phyloP scores from a whole-genome alignment of 2,329 filamentous ascomycete genomes.

The Trichophyton equinum region DNA sequence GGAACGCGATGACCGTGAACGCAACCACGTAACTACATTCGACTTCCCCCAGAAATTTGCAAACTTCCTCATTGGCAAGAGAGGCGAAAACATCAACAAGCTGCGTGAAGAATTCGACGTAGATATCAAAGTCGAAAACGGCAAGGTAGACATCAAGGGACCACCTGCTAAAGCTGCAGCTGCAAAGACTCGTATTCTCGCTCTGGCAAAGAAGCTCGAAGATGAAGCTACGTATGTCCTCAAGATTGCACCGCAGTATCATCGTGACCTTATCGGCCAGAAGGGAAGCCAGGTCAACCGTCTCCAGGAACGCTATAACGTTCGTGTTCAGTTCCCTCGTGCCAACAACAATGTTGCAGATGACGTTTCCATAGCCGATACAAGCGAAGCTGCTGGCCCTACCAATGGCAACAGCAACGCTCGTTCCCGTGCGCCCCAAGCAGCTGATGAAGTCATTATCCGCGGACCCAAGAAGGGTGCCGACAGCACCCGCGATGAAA shows the following conservation, averaged over 20 bases:
- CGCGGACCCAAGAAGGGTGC: constrained; percentile 87
- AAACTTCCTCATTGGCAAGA: constrained; percentile 63
- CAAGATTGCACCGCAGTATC: constrained; percentile 87
- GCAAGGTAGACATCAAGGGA: constrained; percentile 89
- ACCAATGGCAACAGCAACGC: constrained; percentile 32
- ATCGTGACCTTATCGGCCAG: constrained; percentile 83
- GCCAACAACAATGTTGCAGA: constrained; percentile 42
- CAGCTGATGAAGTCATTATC: constrained; percentile 75
- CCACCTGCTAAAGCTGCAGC: constrained; percentile 88
- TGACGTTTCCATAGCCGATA: constrained; percentile 57
- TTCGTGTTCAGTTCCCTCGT: constrained; percentile 92
- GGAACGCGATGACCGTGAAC: constrained; percentile 85
- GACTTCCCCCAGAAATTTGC: constrained; percentile 93
- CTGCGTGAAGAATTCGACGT: constrained; percentile 58
- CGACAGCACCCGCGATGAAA: constrained; percentile 81
- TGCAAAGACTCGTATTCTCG: constrained; percentile 68
- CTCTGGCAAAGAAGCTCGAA: constrained; percentile 68
- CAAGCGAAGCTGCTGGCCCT: constrained; percentile 50
- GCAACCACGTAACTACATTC: constrained; percentile 72
- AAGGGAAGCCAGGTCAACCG: constrained; percentile 81
- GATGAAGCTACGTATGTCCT: constrained; percentile 80
- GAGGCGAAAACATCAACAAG: constrained; percentile 56
- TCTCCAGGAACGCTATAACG: constrained; percentile 82
- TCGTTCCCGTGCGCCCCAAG: constrained; percentile 52
- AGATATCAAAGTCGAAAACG: constrained; percentile 79